Evolutionary conservation across 73 alveolate species (phyloP), one percentile per base, ranked within the genome.

Genomic region (Paramecium tetraurelia): DNA sequence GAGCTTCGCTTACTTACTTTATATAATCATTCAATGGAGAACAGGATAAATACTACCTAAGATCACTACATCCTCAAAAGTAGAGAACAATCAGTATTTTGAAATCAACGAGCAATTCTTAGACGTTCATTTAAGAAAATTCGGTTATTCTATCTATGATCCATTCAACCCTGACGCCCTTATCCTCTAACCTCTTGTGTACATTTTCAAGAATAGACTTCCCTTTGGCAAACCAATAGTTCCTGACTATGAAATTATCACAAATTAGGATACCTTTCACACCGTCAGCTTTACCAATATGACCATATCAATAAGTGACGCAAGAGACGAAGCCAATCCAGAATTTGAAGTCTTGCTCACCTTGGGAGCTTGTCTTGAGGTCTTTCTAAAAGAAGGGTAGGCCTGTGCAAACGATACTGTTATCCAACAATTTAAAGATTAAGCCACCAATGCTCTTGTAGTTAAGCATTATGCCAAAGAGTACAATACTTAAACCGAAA

Each of bases 1-100:
- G 29, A 80, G 90, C 20, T 46, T 80, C 7, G 75, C 76, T 8
- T 80, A 43, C 12, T 44, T 80, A 24, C 48, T 80, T 14, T 80
- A 80, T 27, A 48, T 22, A 24, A 8, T 80, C 11, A 31, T 44
- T 9, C 29, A 31, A 43, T 80, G 90, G 90, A 24, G 50, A 80
- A 80, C 90, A 18, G 57, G 57, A 4, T 46, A 80, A 80, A 43
- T 80, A 22, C 16, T 80, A 22, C 90, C 90, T 18, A 80, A 80
- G 21, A 40, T 80, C 7, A 80, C 72, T 80, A 35, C 70, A 11
- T 22, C 41, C 21, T 33, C 41, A 21, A 63, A 12, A 16, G 84
- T 63, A 3, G 41, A 63, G 27, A n/a, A 63, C 41, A 33, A 63
- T 31, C 12, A 63, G 9, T 31, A 63, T 11, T 72, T 16, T 35